A percentile compares a stretch with the other conserved stretches of the same genome.
Conservation (phyloP, 306 rosid species). For the Begonia fuchsioides region DNA sequence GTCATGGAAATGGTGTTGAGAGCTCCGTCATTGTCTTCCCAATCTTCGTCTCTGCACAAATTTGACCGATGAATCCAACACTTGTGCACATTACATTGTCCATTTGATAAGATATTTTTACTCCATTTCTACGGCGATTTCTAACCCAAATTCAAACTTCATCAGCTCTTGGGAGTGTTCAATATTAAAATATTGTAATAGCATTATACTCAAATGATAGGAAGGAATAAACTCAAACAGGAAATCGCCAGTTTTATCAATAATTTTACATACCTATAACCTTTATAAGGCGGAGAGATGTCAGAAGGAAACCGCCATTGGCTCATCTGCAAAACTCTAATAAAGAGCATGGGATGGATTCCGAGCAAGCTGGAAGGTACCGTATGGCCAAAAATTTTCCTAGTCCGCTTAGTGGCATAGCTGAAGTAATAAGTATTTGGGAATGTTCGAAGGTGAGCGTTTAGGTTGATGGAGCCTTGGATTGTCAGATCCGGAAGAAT, state of each 20-base stretch:
- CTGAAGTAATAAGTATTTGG: conserved; percentile 86
- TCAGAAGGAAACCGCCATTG: conserved; percentile 87
- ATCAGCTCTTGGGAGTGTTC: no score
- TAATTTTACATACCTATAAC: conserved; percentile 44
- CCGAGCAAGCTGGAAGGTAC: conserved; percentile 67
- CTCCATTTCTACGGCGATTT: no score
- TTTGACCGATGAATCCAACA: no score
- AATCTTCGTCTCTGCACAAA: conserved; percentile 78
- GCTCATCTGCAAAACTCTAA: conserved; percentile 87
- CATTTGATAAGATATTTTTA: no score
- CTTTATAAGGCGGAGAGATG: conserved; percentile 75
- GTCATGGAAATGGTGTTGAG: conserved; percentile 93
- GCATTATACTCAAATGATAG: no score
- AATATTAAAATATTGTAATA: no score
- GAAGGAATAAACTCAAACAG: no score
- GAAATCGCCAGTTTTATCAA: no score
- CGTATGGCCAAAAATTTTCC: conserved; percentile 53
- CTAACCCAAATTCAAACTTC: no score
- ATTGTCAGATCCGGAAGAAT: conserved; percentile 95
- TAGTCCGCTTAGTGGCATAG: conserved; percentile 86
- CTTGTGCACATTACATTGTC: no score
- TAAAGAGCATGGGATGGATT: conserved; percentile 71
- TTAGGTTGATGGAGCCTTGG: conserved; percentile 71
- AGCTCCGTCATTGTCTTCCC: conserved; percentile 98
- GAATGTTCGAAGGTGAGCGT: conserved; percentile 41